Evolutionary conservation across 164 flowering plant genomes (phyloP), one percentile per base, ranked within the genome.

Genomic region (Nymphaea colorata): DNA sequence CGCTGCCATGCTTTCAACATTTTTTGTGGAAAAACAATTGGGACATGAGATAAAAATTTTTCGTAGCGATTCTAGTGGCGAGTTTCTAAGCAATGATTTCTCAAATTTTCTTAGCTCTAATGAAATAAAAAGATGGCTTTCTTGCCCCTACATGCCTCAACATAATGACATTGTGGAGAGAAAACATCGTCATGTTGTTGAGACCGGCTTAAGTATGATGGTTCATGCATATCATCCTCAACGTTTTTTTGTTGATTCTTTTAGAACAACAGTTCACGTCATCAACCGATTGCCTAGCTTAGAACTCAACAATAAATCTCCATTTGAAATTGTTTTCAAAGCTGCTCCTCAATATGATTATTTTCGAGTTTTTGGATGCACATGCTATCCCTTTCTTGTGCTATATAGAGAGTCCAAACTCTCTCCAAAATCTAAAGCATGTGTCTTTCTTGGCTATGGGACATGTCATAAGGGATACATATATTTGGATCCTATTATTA

Each of bases 371-470:
- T 3, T 66, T 66, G 14, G 42, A 43, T 7, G 68, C 3, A 59
- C 68, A 7, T 66, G 53, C 53, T 47, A 18, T 2, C 17, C 43
- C 18, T 4, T 41, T 3, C 47, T 47, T 18, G 14, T 66, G 15
- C 42, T 3, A 51, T 53, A 18, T 66, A 3, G 60, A 25, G 36
- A 25, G 8, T 66, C 61, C 2, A 1, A n/a, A n/a, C n/a, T n/a
- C n/a, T n/a, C n/a, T n/a, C n/a, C n/a, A n/a, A n/a, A n/a, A n/a
- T n/a, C n/a, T n/a, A n/a, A n/a, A 7, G 42, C 41, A 16, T 66
- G 61, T 53, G 10, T 47, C 53, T 66, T 66, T 53, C 15, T 53
- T 53, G 12, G 61, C 60, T 66, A 66, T 53, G 8, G 43, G 42
- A 25, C 57, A 25, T 53, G 7, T 41, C 61, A 51, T 66, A 59